Conservation (phyloP, 2,329 filamentous ascomycete species). For the Phialemonium atrogriseum region DNA sequence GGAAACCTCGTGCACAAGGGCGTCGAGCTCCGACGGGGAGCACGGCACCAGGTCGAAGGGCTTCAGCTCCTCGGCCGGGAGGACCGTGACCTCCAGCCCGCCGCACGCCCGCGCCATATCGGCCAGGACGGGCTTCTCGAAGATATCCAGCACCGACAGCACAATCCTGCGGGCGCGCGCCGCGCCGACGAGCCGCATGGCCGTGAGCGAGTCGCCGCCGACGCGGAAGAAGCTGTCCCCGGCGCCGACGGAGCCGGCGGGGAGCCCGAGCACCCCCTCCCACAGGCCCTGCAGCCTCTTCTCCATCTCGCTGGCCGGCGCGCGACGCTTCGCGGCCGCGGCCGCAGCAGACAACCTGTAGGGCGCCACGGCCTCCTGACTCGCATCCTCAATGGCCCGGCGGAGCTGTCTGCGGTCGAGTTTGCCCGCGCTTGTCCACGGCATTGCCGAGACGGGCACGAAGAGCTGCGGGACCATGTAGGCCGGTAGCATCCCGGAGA, state of each 20-base stretch:
- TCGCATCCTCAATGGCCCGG: constrained; percentile 8
- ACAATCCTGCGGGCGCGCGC: constrained; percentile 11
- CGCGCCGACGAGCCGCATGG: constrained; percentile 13
- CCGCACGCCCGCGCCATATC: constrained; percentile 8
- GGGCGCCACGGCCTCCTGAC: constrained; percentile 2
- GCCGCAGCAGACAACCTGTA: constrained; percentile 9
- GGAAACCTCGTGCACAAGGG: constrained; percentile 8
- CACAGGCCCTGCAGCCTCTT: constrained; percentile 4
- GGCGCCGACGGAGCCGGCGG: constrained; percentile 4
- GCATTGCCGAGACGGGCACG: constrained; percentile 13
- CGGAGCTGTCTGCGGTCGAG: constrained; percentile 14
- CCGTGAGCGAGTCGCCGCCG: constrained; percentile 20
- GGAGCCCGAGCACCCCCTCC: constrained; percentile 4
- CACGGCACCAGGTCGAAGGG: constrained; percentile 9
- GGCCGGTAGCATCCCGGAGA: constrained; percentile 8
- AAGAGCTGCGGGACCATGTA: constrained; percentile 18
- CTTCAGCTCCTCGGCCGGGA: not conserved
- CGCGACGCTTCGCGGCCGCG: constrained; percentile 4
- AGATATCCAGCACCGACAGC: constrained; percentile 15
- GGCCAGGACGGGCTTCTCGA: constrained; percentile 11
- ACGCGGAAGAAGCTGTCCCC: constrained; percentile 19
- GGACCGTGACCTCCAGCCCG: not conserved
- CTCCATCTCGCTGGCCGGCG: constrained; percentile 7
- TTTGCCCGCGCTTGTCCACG: constrained; percentile 14
- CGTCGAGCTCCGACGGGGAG: constrained; percentile 4